Percentiles rank a stretch among this genome's conserved stretches.
Evolutionary conservation across 2,329 filamentous ascomycete species (phyloP).

Genomic region (Xylariales sp.): DNA sequence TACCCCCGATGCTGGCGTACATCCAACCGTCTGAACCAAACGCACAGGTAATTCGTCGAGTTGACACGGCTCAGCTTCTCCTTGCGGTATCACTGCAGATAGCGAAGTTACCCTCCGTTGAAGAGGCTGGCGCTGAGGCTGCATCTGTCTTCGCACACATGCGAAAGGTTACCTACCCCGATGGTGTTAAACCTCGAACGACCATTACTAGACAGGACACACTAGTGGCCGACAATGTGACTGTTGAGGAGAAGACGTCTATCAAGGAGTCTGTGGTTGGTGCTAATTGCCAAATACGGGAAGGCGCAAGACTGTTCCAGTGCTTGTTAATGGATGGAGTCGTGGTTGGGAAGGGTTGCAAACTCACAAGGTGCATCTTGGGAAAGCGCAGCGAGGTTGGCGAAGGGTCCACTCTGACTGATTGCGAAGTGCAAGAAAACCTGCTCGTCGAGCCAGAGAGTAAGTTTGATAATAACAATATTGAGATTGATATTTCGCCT

Average conservation of each 20-base stretch:
- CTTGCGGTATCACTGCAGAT: conserved; percentile 78
- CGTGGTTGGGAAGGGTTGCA: conserved; percentile 76
- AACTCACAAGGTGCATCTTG: conserved; percentile 81
- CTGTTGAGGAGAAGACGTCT: conserved; percentile 81
- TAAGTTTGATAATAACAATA: conserved; percentile 36
- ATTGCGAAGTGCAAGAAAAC: conserved; percentile 92
- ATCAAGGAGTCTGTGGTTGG: conserved; percentile 91
- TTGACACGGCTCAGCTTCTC: conserved; percentile 81
- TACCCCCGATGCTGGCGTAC: conserved; percentile 78
- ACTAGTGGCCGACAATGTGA: conserved; percentile 83
- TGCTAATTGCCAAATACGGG: conserved; percentile 77
- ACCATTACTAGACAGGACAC: conserved; percentile 80
- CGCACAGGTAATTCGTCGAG: conserved; percentile 71
- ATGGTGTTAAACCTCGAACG: conserved; percentile 72
- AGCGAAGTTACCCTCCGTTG: conserved; percentile 73
- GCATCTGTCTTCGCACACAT: conserved; percentile 72
- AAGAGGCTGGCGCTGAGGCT: conserved; percentile 54
- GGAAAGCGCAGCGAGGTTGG: conserved; percentile 78
- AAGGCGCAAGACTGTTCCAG: conserved; percentile 79
- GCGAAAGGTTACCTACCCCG: conserved; percentile 77
- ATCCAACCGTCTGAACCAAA: conserved; percentile 59
- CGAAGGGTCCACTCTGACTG: conserved; percentile 73
- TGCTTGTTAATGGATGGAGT: conserved; percentile 93
- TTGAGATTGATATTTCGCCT: not conserved
- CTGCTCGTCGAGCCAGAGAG: conserved; percentile 75